Conservation (phyloP, 306 rosid species). For the Glycine tomentella region DNA sequence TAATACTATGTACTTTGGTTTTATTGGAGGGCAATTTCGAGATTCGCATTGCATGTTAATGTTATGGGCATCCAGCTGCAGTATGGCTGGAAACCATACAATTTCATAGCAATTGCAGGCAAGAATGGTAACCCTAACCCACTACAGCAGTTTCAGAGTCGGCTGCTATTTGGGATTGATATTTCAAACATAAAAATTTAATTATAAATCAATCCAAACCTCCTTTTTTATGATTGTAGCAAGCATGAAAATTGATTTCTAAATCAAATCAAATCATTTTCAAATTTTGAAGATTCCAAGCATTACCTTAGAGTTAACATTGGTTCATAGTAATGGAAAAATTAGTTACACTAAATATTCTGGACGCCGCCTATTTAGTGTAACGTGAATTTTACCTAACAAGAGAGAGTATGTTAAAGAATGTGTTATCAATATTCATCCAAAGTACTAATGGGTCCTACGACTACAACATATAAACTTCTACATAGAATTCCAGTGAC, state of each 20-base stretch:
- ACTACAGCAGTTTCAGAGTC: too few species aligned
- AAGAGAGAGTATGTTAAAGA: neutral
- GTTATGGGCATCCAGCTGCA: neutral
- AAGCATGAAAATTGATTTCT: too few species aligned
- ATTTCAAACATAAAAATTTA: too few species aligned
- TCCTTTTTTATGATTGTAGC: too few species aligned
- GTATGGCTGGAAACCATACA: neutral
- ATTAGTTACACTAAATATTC: neutral
- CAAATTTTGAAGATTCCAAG: too few species aligned
- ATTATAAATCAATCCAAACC: too few species aligned
- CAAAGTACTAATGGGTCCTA: conserved; percentile 6
- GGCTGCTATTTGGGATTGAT: too few species aligned
- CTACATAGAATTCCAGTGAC: too few species aligned
- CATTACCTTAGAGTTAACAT: too few species aligned
- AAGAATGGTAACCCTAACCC: neutral
- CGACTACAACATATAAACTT: neutral
- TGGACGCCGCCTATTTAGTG: neutral
- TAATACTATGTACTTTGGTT: neutral
- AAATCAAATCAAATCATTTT: too few species aligned
- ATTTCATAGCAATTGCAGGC: neutral
- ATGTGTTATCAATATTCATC: neutral
- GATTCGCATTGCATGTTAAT: neutral
- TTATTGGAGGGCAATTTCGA: neutral
- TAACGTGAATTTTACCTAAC: neutral
- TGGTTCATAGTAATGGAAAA: too few species aligned